These are phyloP conservation scores for Euclidium syriacum DNA, from an alignment of 345 rosid species.

Conservation along the genomic window DNA sequence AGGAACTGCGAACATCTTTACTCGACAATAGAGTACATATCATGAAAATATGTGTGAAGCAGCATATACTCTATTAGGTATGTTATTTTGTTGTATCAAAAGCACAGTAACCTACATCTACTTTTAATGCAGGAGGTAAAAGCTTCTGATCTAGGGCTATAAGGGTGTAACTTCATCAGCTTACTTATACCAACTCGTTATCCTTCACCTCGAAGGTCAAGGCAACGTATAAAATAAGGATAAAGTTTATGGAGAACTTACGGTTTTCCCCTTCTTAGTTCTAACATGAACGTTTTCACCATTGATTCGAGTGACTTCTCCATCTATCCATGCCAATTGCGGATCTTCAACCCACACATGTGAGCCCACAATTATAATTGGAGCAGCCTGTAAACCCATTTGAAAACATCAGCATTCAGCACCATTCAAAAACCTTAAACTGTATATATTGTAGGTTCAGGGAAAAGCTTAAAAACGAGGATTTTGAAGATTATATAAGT, in stretches of 20 bases:
- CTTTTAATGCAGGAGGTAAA: neutral
- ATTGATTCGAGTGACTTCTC: slow-evolving; percentile 51
- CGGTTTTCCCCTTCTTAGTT: slow-evolving; percentile 50
- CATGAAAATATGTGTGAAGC: neutral
- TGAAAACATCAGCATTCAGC: slow-evolving; percentile 2
- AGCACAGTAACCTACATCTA: slow-evolving; percentile 1
- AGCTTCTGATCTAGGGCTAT: neutral
- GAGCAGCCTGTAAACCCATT: slow-evolving; percentile 52
- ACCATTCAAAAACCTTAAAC: neutral
- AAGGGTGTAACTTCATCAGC: neutral
- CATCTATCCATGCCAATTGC: slow-evolving; percentile 66
- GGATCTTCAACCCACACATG: slow-evolving; percentile 90
- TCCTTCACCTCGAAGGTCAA: neutral
- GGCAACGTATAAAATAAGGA: neutral
- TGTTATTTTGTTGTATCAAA: neutral
- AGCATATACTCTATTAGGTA: neutral
- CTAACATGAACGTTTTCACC: slow-evolving; percentile 47
- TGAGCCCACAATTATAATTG: slow-evolving; percentile 64
- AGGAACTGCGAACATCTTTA: neutral
- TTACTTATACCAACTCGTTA: neutral
- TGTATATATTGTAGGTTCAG: neutral
- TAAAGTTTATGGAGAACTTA: slow-evolving; percentile 27
- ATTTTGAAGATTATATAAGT: neutral
- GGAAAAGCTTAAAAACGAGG: neutral
- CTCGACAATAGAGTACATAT: neutral